A percentile compares a stretch with the other conserved stretches of the same genome.
phyloP scores from a whole-genome alignment of 2,329 filamentous ascomycete species.

The Calonectria pteridis region DNA sequence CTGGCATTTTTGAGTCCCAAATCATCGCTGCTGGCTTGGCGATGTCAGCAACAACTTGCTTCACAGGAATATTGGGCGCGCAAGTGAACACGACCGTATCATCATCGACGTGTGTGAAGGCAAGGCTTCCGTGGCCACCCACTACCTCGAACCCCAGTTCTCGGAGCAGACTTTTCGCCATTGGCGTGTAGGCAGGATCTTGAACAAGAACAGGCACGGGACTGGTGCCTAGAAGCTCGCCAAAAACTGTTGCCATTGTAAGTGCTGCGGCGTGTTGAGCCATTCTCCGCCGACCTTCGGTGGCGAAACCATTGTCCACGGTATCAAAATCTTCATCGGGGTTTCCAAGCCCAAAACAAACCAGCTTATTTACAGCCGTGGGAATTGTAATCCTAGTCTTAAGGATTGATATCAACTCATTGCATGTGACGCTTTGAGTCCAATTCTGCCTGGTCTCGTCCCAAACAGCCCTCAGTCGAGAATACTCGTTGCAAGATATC shows the following conservation, averaged over 20 bases:
- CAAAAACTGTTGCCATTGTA: background rate
- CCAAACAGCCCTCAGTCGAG: background rate
- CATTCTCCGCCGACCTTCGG: background rate
- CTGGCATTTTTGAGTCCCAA: conserved; percentile 12
- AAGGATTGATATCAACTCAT: background rate
- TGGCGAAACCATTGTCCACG: no score
- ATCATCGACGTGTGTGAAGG: conserved; percentile 34
- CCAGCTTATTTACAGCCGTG: background rate
- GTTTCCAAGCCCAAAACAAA: conserved; percentile 23
- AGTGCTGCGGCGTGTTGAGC: conserved; percentile 14
- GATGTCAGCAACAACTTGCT: conserved; percentile 38
- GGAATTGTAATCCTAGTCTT: background rate
- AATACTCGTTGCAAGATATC: background rate
- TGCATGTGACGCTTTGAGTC: background rate
- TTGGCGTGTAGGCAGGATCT: conserved; percentile 22
- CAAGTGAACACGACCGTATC: conserved; percentile 27
- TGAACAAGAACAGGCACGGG: conserved; percentile 12
- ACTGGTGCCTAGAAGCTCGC: background rate
- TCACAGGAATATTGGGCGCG: conserved; percentile 26
- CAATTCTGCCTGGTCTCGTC: background rate
- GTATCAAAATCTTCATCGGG: background rate
- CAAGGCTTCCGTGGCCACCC: conserved; percentile 18
- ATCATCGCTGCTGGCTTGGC: conserved; percentile 32
- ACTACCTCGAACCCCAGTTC: conserved; percentile 24
- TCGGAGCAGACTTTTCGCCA: background rate